Conservation (phyloP, 2,329 filamentous ascomycete species). For the Amylocarpus encephaloides region DNA sequence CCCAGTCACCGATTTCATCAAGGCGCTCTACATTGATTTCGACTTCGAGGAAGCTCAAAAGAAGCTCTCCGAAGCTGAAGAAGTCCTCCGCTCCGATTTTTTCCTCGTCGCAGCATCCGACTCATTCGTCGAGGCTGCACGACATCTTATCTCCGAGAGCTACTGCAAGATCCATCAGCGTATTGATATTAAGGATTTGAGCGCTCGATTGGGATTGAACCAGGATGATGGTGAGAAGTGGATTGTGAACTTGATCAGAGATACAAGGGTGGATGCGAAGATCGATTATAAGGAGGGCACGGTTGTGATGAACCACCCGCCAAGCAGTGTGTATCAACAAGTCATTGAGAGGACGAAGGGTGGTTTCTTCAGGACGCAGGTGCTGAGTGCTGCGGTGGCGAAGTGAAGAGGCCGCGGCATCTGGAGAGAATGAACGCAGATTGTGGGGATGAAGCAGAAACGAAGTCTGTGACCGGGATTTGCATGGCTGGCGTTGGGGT, state of each 20-base stretch:
- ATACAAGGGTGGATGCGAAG: slow-evolving; percentile 96
- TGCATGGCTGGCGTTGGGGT: slow-evolving; percentile 20
- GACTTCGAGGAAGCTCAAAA: slow-evolving; percentile 95
- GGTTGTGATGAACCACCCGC: slow-evolving; percentile 98
- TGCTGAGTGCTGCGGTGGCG: slow-evolving; percentile 54
- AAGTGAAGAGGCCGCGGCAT: slow-evolving; percentile 24
- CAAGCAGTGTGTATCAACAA: slow-evolving; percentile 97
- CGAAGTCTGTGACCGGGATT: neutral
- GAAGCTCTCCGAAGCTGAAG: slow-evolving; percentile 79
- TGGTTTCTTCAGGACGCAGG: slow-evolving; percentile 96
- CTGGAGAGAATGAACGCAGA: neutral
- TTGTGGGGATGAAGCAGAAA: slow-evolving; percentile 5
- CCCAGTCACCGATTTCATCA: slow-evolving; percentile 92
- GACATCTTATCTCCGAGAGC: slow-evolving; percentile 95
- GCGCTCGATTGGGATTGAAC: slow-evolving; percentile 81
- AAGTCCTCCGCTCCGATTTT: slow-evolving; percentile 89
- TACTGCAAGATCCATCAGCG: slow-evolving; percentile 99
- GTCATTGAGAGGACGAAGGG: slow-evolving; percentile 99
- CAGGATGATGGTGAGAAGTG: slow-evolving; percentile 98
- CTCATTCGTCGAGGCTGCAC: slow-evolving; percentile 84
- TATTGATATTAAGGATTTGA: slow-evolving; percentile 97
- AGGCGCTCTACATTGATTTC: slow-evolving; percentile 90
- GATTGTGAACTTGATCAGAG: slow-evolving; percentile 98
- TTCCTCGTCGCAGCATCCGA: slow-evolving; percentile 84
- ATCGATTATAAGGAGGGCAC: slow-evolving; percentile 99